Evolutionary conservation across 306 rosid genomes (phyloP).

Genomic region (Betula pendula): DNA sequence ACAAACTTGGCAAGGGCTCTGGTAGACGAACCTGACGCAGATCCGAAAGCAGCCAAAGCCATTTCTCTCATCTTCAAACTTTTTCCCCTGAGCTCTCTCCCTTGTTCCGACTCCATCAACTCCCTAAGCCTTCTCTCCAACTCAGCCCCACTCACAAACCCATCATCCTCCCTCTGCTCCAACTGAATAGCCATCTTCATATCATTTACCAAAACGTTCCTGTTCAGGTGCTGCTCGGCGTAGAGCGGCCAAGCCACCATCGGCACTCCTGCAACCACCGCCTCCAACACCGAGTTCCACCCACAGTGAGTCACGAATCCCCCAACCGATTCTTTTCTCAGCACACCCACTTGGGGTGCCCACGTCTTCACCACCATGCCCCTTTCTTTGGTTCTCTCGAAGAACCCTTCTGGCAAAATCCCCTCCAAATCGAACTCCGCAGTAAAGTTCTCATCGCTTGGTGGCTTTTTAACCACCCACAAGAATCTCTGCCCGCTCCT

Average conservation of each 20-base stretch:
- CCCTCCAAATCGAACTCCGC: constrained; percentile 5
- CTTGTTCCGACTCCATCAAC: constrained; percentile 40
- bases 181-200: constrained; percentile 43
- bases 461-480: constrained; percentile 34
- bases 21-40: neutral
- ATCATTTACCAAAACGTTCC: constrained; percentile 44
- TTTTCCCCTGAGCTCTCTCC: constrained; percentile 19
- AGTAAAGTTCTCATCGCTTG: neutral
- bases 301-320: constrained; percentile 70
- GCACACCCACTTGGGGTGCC: constrained; percentile 55
- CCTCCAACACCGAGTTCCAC: constrained; percentile 71
- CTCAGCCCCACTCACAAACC: constrained; percentile 40
- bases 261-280: constrained; percentile 47
- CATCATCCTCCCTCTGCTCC: constrained; percentile 31
- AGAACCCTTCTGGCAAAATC: neutral
- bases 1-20: neutral
- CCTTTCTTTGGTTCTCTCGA: constrained; percentile 39
- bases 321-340: constrained; percentile 55
- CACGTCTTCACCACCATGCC: constrained; percentile 50
- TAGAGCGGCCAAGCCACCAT: constrained; percentile 60
- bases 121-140: constrained; percentile 47
- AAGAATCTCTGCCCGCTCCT: constrained; percentile 32
- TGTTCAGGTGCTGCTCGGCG: constrained; percentile 57
- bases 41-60: constrained; percentile 21
- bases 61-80: constrained; percentile 6